A percentile compares a stretch with the other conserved stretches of the same genome.
Conservation (phyloP, 495 filamentous ascomycete genomes). For the Cenococcum geophilum region DNA sequence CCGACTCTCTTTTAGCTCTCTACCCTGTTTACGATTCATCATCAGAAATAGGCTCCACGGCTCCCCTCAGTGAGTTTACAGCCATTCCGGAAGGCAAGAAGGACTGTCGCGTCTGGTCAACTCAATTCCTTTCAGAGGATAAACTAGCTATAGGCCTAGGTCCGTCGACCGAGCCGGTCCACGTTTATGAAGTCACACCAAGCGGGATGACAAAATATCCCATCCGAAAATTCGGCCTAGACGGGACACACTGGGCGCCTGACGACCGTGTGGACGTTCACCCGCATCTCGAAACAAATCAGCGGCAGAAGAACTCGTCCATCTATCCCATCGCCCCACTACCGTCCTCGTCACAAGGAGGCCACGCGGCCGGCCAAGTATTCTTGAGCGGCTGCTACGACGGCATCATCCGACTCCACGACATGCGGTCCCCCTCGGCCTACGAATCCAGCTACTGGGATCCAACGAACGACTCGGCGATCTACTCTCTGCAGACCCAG, state of each 20-base stretch:
- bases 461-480: slow-evolving; percentile 48
- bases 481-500: slow-evolving; percentile 56
- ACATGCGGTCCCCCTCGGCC: slow-evolving; percentile 51
- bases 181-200: slow-evolving; percentile 46
- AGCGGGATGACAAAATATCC: slow-evolving; percentile 39
- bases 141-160: slow-evolving; percentile 50
- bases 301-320: slow-evolving; percentile 20
- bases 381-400: slow-evolving; percentile 61
- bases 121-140: slow-evolving; percentile 44
- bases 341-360: slow-evolving; percentile 32
- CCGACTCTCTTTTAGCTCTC: slow-evolving; percentile 29
- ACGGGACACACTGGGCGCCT: neutral
- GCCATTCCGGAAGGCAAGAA: slow-evolving; percentile 26
- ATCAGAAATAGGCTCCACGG: slow-evolving; percentile 23
- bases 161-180: slow-evolving; percentile 42
- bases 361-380: slow-evolving; percentile 41
- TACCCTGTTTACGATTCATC: slow-evolving; percentile 41
- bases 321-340: slow-evolving; percentile 52
- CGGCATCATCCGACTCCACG: slow-evolving; percentile 58
- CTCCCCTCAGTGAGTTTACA: slow-evolving; percentile 40
- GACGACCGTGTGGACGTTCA: neutral
- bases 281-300: slow-evolving; percentile 6
- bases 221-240: slow-evolving; percentile 31
- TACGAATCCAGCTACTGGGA: slow-evolving; percentile 50
- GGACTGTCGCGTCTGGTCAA: slow-evolving; percentile 46